These are phyloP conservation scores for Clitoria ternatea DNA, from an alignment of 306 rosid genomes.

Conservation along the genomic window DNA sequence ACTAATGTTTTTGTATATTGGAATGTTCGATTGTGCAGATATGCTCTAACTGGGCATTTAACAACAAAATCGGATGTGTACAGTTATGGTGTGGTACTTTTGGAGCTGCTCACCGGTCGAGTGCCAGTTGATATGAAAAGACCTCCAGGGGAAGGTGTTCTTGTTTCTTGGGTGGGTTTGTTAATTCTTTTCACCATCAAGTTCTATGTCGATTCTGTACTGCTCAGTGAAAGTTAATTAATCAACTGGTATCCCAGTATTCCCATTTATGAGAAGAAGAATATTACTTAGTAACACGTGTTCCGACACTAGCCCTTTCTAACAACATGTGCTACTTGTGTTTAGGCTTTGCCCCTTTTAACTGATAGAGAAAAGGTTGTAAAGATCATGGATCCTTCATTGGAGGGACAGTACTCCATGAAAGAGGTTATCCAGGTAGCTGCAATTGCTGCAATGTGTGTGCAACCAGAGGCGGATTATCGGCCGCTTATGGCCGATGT, in stretches of 20 bases:
- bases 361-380: slow-evolving; percentile 84
- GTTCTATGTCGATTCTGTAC: neutral
- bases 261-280: neutral
- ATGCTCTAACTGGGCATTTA: slow-evolving; percentile 94
- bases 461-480: slow-evolving; percentile 92
- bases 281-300: neutral
- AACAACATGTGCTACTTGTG: neutral
- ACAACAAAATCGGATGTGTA: slow-evolving; percentile 95
- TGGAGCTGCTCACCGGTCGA: slow-evolving; percentile 90
- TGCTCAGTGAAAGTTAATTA: neutral
- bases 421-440: slow-evolving; percentile 95
- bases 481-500: slow-evolving; percentile 98
- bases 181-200: slow-evolving; percentile 4
- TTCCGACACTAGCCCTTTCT: neutral
- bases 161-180: slow-evolving; percentile 84
- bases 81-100: slow-evolving; percentile 86
- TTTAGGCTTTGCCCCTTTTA: slow-evolving; percentile 84
- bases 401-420: slow-evolving; percentile 88
- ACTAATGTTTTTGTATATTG: neutral
- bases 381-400: slow-evolving; percentile 81
- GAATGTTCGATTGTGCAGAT: slow-evolving; percentile 49
- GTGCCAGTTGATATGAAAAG: slow-evolving; percentile 95
- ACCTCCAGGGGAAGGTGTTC: slow-evolving; percentile 85
- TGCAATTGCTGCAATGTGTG: slow-evolving; percentile 95
- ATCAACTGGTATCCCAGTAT: neutral